Evolutionary conservation across 2,329 filamentous ascomycete genomes (phyloP).

Genomic region (Ophiostoma australiae): DNA sequence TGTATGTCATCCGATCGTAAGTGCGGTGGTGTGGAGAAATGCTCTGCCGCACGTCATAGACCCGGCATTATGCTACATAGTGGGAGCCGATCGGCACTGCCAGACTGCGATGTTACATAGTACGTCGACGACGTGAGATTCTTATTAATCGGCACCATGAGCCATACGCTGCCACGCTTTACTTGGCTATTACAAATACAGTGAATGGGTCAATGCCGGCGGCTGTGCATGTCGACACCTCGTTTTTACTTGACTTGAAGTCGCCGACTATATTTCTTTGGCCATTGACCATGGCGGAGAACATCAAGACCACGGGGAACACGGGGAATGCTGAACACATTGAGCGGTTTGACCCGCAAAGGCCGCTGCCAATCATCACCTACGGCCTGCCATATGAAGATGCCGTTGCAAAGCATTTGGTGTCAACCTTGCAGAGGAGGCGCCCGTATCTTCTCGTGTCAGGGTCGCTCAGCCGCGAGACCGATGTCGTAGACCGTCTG

Average conservation of each 20-base stretch:
- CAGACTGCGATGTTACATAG: not conserved
- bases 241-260: no score
- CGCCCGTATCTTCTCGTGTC: constrained; percentile 28
- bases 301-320: not conserved
- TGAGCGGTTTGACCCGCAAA: not conserved
- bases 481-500: constrained; percentile 27
- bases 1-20: not conserved
- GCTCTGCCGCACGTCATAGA: not conserved
- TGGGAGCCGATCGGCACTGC: not conserved
- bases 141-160: not conserved
- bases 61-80: constrained; percentile 1
- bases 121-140: not conserved
- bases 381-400: constrained; percentile 17
- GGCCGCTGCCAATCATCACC: not conserved
- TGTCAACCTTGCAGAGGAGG: constrained; percentile 18
- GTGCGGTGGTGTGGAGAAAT: not conserved
- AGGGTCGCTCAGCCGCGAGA: constrained; percentile 26
- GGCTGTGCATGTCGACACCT: no score
- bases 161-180: not conserved
- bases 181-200: not conserved
- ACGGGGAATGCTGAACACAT: not conserved
- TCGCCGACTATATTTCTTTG: no score
- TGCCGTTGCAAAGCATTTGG: constrained; percentile 26
- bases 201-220: no score
- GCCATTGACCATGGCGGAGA: not conserved